phyloP scores from a whole-genome alignment of 371 early-diverging fungal species.

The Mucor circinelloides region DNA sequence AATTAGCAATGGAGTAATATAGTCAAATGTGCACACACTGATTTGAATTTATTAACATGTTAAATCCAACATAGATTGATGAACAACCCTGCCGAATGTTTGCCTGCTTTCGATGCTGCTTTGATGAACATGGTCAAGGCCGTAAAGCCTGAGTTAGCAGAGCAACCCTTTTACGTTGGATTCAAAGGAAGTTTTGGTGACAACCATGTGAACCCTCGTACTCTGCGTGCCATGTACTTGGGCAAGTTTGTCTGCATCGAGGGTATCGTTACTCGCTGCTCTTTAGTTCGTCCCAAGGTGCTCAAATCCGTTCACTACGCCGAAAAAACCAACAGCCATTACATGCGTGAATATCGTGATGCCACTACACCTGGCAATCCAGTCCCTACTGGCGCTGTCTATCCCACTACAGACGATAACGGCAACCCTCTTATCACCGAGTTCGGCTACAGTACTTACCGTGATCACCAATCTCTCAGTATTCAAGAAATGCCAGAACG shows the following conservation, averaged over 20 bases:
- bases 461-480: constrained; percentile 95
- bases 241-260: constrained; percentile 95
- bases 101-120: constrained; percentile 87
- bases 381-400: constrained; percentile 73
- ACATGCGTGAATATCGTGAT: constrained; percentile 92
- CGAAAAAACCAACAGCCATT: constrained; percentile 82
- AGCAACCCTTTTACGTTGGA: constrained; percentile 76
- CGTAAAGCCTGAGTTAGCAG: constrained; percentile 9
- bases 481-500: constrained; percentile 99
- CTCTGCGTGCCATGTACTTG: constrained; percentile 81
- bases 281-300: constrained; percentile 97
- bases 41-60: not conserved
- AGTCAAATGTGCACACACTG: not conserved
- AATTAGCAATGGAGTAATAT: constrained; percentile 67
- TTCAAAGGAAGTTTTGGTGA: constrained; percentile 96
- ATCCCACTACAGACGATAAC: constrained; percentile 91
- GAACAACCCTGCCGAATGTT: constrained; percentile 77
- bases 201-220: constrained; percentile 89
- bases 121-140: constrained; percentile 63
- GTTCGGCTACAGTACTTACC: constrained; percentile 93
- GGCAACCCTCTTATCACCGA: constrained; percentile 93
- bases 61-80: constrained; percentile 58
- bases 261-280: constrained; percentile 99
- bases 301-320: constrained; percentile 94
- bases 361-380: constrained; percentile 57